Base-by-base conservation (phyloP, 1,284 basidiomycete species). In the Tranzscheliella williamsii region DNA sequence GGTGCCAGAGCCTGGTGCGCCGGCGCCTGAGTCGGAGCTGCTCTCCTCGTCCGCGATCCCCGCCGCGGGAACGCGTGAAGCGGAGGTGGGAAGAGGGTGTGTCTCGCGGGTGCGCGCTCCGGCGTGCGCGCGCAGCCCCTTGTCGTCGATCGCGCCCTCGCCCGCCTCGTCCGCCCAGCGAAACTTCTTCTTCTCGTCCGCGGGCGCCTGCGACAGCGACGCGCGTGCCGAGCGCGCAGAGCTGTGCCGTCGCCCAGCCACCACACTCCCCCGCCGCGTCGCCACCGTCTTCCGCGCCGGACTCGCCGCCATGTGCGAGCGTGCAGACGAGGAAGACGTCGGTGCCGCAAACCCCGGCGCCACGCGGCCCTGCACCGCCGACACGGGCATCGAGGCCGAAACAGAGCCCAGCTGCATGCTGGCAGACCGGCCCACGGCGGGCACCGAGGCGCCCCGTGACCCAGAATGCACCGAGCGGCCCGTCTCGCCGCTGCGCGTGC, bases 151-250 rank as follows among this genome's bases (percentile, higher is more conserved):
- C 37, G 84, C 81, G 8, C 90, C 91, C 72, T 88, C 87, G 5
- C 91, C 91, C 5, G 84, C 89, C 75, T 92, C 88, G 69, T 94
- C 91, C 43, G 83, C 84, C 91, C 91, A 94, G 69, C 91, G 86
- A 15, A 94, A 88, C 43, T 84, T 87, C 78, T 93, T 93, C 75
- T 84, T 84, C 30, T 52, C 52, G 38, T 58, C 57, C 12, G 41
- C 55, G 4, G 24, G 39, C 2, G 50, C 42, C 12, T 34, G 32
- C 11, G 32, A 34, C 9, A 29, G 26, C 32, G 32, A 34, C 11
- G 17, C 17, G 9, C 33, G 36, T 9, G 23, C 9, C 15, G 37
- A 11, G 7, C 43, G 33, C 3, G 32, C 50, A 0, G 34, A 27
- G 45, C 49, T 53, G 24, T 48, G 23, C 15, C 56, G 40, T 3